Conservation (phyloP, 345 rosid genomes). For the Brassica napus region Da-Ae NC_063440.1:13303501-13304000, state of each 20-base stretch:
- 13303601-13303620: slow-evolving; percentile 11
- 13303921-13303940: slow-evolving; percentile 62
- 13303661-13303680: slow-evolving; percentile 79
- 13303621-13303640: background rate
- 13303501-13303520: slow-evolving; percentile 60
- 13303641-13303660: slow-evolving; percentile 91
- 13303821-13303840: slow-evolving; percentile 4
- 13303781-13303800: background rate
- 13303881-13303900: no score
- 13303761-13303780: background rate
- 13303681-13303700: slow-evolving; percentile 90
- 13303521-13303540: slow-evolving; percentile 86
- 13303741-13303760: background rate
- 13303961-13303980: slow-evolving; percentile 85
- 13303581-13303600: background rate
- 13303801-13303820: background rate
- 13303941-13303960: slow-evolving; percentile 72
- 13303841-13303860: background rate
- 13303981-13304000: slow-evolving; percentile 24
- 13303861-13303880: no score
- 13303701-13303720: slow-evolving; percentile 17
- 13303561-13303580: slow-evolving; percentile 60
- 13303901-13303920: slow-evolving; percentile 37
- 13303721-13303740: no score
- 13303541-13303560: slow-evolving; percentile 82